Evolutionary conservation across 1,284 basidiomycete species (phyloP).

Genomic region (Fistulinella cinereoalba): DNA sequence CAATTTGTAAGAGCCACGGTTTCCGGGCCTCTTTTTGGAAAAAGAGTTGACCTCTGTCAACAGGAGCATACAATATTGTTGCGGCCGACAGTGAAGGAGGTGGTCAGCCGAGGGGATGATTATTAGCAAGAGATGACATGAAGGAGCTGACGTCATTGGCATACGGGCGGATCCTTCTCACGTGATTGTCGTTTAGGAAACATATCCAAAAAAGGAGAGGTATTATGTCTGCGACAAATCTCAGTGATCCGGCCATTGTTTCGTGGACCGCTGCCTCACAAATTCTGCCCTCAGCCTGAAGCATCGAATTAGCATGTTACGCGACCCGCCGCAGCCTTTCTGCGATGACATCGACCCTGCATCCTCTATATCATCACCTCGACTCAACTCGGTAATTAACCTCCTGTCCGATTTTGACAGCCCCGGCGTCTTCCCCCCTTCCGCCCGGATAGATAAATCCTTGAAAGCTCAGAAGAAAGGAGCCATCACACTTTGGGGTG

Average conservation of each 20-base stretch:
- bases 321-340: conserved; percentile 23
- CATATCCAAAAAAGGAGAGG: conserved; percentile 25
- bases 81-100: conserved; percentile 90
- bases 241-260: not conserved
- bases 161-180: not conserved
- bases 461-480: conserved; percentile 53
- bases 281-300: not conserved
- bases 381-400: conserved; percentile 17
- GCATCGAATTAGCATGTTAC: conserved; percentile 18
- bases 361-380: conserved; percentile 17
- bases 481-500: conserved; percentile 60
- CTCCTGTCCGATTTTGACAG: conserved; percentile 60
- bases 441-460: conserved; percentile 63
- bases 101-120: conserved; percentile 92
- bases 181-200: not conserved
- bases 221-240: no score
- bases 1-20: conserved; percentile 71
- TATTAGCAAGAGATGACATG: no score
- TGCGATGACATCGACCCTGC: conserved; percentile 10
- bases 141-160: not conserved
- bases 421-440: conserved; percentile 65
- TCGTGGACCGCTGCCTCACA: not conserved
- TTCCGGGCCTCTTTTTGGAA: not conserved
- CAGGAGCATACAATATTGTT: conserved; percentile 93
- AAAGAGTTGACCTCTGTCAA: conserved; percentile 9